Evolutionary conservation across 2,329 filamentous ascomycete species (phyloP), one percentile per base, ranked within the genome.

Genomic region (Fusarium nisikadoi): DNA sequence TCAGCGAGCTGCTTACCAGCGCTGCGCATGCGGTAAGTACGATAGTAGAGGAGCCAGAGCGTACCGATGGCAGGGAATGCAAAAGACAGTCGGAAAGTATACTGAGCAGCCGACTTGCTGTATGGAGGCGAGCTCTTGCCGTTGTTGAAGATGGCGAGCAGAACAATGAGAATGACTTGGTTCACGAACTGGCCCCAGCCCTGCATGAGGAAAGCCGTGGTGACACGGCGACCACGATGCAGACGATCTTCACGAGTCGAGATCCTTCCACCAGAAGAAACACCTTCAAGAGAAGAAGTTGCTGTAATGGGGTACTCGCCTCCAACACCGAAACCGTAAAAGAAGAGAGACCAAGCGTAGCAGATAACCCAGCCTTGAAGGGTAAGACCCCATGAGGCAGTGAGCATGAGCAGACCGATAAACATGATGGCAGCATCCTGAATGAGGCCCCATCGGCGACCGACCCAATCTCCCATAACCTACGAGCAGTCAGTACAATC

Each of bases 281-380:
- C 92, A 78, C 95, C 94, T 81, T 97, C 94, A 90, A 98, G 97
- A 67, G 94, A 95, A 13, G 94, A 94, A 17, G 95, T 98, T 23
- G 95, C 95, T 38, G 95, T 98, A 88, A 98, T 98, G 71, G 95
- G 95, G 80, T 98, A 98, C 84, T 97, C 95, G 75, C 94, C 94
- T 76, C 94, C 94, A 61, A 91, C 89, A 72, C 89, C 89, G 55
- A 90, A 84, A 58, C 79, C 79, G 79, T 85, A 85, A 85, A 98
- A 93, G 87, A 98, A 97, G 41, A 98, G 88, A 42, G 94, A 94
- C 93, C 93, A 97, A 69, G 92, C 93, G 81, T 98, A 98, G 87
- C 94, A 97, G 79, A 98, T 97, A 64, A 98, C 93, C 95, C 95
- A 98, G 76, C 95, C 95, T 79, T 98, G 91, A 55, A 97, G 87